A percentile compares a stretch with the other conserved stretches of the same genome.
Conservation (phyloP, 306 rosid species). For the Morella rubra region DNA sequence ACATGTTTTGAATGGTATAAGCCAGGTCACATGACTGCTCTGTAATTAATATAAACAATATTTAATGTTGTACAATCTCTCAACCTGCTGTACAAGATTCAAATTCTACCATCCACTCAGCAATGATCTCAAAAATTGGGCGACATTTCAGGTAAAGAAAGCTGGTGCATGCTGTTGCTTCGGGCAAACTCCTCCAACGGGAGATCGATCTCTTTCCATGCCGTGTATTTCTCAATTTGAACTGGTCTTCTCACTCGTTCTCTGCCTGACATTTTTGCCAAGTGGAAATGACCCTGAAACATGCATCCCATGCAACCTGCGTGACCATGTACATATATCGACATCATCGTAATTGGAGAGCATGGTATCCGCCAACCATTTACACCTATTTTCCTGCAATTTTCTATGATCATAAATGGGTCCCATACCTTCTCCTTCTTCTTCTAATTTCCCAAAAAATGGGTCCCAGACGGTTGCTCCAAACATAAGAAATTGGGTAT, state of each 20-base stretch:
- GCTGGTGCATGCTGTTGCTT: conserved; percentile 10
- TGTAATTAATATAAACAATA: too few relatives aligned
- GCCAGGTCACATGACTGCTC: too few relatives aligned
- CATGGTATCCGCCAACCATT: conserved; percentile 17
- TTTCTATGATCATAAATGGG: neutral
- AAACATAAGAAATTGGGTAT: too few relatives aligned
- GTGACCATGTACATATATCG: neutral
- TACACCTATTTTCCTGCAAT: conserved; percentile 6
- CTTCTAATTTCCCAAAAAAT: too few relatives aligned
- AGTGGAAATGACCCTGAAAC: conserved; percentile 6
- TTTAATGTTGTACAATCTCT: too few relatives aligned
- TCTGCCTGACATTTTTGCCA: neutral
- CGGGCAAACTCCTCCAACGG: neutral
- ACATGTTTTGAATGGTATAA: too few relatives aligned
- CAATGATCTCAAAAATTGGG: neutral
- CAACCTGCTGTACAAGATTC: too few relatives aligned
- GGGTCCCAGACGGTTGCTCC: too few relatives aligned
- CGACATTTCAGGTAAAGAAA: conserved; percentile 30
- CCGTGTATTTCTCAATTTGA: neutral
- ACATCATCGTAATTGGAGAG: neutral
- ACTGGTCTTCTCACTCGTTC: conserved; percentile 8
- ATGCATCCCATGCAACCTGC: conserved; percentile 21
- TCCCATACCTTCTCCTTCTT: neutral
- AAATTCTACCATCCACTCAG: too few relatives aligned
- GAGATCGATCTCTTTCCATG: neutral